These are phyloP conservation scores for Aspergillus ruber DNA, from an alignment of 2,329 filamentous ascomycete genomes.

Conservation along the genomic window DNA sequence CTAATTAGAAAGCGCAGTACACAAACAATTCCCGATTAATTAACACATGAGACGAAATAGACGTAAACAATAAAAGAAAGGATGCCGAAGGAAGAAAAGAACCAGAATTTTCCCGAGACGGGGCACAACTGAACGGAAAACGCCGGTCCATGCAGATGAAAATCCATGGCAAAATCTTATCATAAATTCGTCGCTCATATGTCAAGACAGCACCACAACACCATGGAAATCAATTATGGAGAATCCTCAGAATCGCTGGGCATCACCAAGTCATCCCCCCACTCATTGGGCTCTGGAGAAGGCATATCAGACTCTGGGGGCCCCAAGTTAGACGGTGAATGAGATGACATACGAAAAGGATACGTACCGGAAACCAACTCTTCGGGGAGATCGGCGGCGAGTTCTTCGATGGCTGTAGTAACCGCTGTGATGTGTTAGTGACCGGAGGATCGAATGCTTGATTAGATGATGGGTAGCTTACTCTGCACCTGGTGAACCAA, in stretches of 20 bases:
- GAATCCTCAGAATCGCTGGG: constrained; percentile 37
- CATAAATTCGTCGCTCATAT: constrained; percentile 23
- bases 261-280: constrained; percentile 37
- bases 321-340: constrained; percentile 15
- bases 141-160: constrained; percentile 19
- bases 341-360: constrained; percentile 12
- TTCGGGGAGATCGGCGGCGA: constrained; percentile 32
- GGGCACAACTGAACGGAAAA: constrained; percentile 10
- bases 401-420: constrained; percentile 26
- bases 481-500: constrained; percentile 28
- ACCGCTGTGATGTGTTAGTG: constrained; percentile 17
- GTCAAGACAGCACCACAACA: constrained; percentile 12
- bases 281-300: constrained; percentile 30
- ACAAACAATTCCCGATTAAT: constrained; percentile 2
- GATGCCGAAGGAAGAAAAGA: constrained; percentile 3
- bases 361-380: constrained; percentile 35
- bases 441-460: neutral
- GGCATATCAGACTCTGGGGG: constrained; percentile 33
- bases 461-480: constrained; percentile 15
- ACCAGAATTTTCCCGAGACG: constrained; percentile 3
- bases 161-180: constrained; percentile 7
- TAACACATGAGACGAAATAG: constrained; percentile 2
- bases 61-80: neutral
- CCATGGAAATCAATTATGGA: constrained; percentile 18
- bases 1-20: neutral